Percentiles rank a stretch among this genome's conserved stretches.
phyloP scores from a whole-genome alignment of 2,329 filamentous ascomycete genomes.

The Trichophyton benhamiae region DNA sequence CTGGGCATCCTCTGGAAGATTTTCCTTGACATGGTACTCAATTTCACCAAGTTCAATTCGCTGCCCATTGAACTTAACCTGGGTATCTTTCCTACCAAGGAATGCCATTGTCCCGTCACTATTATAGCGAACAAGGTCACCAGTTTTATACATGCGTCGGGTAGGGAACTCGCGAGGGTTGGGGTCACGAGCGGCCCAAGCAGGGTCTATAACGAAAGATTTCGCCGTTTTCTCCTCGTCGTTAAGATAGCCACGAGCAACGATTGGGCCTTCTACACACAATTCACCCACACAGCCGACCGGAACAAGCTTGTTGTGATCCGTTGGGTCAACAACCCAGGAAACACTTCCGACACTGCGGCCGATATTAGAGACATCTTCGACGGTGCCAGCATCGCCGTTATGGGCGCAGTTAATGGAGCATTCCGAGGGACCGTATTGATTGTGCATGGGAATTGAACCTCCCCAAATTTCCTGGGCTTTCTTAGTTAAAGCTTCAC shows the following conservation, averaged over 20 bases:
- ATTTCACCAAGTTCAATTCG: conserved; percentile 91
- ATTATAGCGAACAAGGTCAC: conserved; percentile 69
- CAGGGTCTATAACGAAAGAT: conserved; percentile 12
- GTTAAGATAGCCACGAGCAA: conserved; percentile 25
- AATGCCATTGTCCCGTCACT: conserved; percentile 60
- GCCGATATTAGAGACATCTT: conserved; percentile 13
- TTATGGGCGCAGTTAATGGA: conserved; percentile 14
- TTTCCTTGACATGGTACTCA: conserved; percentile 61
- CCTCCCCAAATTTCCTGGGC: conserved; percentile 14
- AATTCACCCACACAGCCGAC: conserved; percentile 28
- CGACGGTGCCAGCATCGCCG: conserved; percentile 6
- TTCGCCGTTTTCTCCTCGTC: conserved; percentile 12
- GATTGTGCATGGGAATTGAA: conserved; percentile 12
- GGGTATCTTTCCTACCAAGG: conserved; percentile 71
- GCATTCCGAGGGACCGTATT: conserved; percentile 16
- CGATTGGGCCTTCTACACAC: conserved; percentile 27
- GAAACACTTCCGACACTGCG: conserved; percentile 10
- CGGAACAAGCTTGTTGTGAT: conserved; percentile 25
- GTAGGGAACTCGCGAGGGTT: conserved; percentile 2
- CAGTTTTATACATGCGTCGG: conserved; percentile 55
- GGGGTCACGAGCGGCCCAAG: conserved; percentile 8
- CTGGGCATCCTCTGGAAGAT: conserved; percentile 39
- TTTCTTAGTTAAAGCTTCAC: conserved; percentile 23
- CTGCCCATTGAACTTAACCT: conserved; percentile 94
- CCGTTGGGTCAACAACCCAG: conserved; percentile 32